A percentile compares a stretch with the other conserved stretches of the same genome.
phyloP scores from a whole-genome alignment of 495 filamentous ascomycete species.

The Articulospora tetracladia region DNA sequence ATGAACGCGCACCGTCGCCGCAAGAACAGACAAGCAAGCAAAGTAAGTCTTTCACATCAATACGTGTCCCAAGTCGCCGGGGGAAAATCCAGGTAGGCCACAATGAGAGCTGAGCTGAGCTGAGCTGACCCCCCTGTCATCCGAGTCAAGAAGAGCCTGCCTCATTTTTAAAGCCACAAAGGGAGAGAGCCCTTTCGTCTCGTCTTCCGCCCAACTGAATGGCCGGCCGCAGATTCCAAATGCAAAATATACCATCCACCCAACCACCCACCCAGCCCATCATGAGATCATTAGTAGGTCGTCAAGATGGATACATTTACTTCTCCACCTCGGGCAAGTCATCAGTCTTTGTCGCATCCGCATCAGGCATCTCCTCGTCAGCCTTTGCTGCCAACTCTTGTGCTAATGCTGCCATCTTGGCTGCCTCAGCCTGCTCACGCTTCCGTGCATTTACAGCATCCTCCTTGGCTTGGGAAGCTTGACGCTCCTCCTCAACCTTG shows the following conservation, averaged over 20 bases:
- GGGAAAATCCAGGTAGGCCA: too few relatives aligned
- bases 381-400: constrained; percentile 37
- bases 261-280: background rate
- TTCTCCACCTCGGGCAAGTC: constrained; percentile 35
- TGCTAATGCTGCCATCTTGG: constrained; percentile 42
- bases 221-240: too few relatives aligned
- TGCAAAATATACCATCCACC: background rate
- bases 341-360: constrained; percentile 40
- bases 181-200: background rate
- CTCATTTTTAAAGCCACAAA: background rate
- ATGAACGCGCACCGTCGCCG: background rate
- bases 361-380: constrained; percentile 57
- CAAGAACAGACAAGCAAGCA: background rate
- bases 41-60: background rate
- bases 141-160: too few relatives aligned
- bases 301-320: constrained; percentile 20
- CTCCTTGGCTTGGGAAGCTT: constrained; percentile 66
- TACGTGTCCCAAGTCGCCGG: too few relatives aligned
- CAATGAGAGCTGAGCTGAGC: background rate
- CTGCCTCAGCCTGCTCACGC: constrained; percentile 65
- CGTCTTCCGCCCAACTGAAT: too few relatives aligned
- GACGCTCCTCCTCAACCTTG: constrained; percentile 85
- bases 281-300: constrained; percentile 16
- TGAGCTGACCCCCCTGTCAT: too few relatives aligned
- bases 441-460: constrained; percentile 84